phyloP scores from a whole-genome alignment of 2,329 filamentous ascomycete species.

The Colletotrichum cereale region DNA sequence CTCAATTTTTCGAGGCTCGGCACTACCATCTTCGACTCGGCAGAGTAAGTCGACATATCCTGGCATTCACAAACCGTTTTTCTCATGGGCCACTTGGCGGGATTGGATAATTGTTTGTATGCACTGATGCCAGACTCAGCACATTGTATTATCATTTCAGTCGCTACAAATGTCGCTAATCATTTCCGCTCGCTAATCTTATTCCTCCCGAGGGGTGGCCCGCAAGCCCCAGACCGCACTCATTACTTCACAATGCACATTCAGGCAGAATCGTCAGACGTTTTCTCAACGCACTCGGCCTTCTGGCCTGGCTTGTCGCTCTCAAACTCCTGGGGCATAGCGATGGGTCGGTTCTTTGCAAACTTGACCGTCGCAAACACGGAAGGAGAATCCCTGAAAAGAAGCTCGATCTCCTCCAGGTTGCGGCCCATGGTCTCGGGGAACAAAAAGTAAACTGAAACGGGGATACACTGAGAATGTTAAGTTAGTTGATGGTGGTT shows the following conservation, averaged over 20 bases:
- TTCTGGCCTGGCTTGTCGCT: slow-evolving; percentile 44
- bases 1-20: no score
- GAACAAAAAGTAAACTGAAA: slow-evolving; percentile 59
- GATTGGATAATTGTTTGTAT: background rate
- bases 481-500: no score
- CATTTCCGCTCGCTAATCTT: slow-evolving; percentile 35
- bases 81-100: background rate
- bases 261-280: slow-evolving; percentile 37
- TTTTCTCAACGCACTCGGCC: slow-evolving; percentile 42
- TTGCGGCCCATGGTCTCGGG: slow-evolving; percentile 64
- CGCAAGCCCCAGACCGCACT: background rate
- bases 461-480: slow-evolving; percentile 60
- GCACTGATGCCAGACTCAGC: slow-evolving; percentile 2
- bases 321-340: slow-evolving; percentile 48
- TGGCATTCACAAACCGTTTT: background rate
- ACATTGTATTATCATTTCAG: slow-evolving; percentile 10
- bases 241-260: slow-evolving; percentile 2
- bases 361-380: slow-evolving; percentile 52
- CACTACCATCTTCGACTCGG: background rate
- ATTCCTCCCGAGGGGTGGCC: slow-evolving; percentile 8
- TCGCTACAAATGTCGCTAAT: slow-evolving; percentile 16
- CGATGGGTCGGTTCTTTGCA: slow-evolving; percentile 51
- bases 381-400: slow-evolving; percentile 57
- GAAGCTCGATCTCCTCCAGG: slow-evolving; percentile 59
- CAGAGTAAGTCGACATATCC: background rate